These are phyloP conservation scores for Alisma plantagoaquatica DNA, from an alignment of 106 monocot genomes.

Conservation along the genomic window DNA sequence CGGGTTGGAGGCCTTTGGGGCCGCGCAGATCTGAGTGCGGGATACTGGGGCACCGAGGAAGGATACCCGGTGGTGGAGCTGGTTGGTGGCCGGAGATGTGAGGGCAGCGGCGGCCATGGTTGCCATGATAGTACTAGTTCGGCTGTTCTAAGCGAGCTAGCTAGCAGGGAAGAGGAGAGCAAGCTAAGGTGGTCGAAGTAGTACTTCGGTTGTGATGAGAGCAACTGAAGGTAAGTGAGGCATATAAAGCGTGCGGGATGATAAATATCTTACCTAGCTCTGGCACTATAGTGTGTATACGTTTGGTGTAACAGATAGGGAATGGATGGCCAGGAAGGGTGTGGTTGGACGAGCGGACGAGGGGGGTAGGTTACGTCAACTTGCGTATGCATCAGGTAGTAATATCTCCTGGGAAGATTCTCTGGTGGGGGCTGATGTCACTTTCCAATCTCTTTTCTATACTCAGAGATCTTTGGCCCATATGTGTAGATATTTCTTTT, in stretches of 20 bases:
- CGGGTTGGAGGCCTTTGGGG: background rate
- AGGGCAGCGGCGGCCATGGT: conserved; percentile 39
- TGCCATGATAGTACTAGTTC: conserved; percentile 9
- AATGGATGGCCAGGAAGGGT: conserved; percentile 4
- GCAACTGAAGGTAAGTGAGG: background rate
- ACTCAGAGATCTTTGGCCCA: too few relatives aligned
- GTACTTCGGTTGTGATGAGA: background rate
- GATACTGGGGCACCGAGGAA: conserved; percentile 19
- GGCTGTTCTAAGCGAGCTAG: too few relatives aligned
- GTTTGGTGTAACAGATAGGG: conserved; percentile 3
- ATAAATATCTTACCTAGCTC: background rate
- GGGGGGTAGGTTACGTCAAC: too few relatives aligned
- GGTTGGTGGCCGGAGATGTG: conserved; percentile 2
- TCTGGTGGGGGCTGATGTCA: too few relatives aligned
- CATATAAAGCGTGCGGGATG: background rate
- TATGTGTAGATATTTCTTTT: too few relatives aligned
- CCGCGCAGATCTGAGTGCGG: too few relatives aligned
- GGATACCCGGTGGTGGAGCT: conserved; percentile 20
- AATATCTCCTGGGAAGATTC: too few relatives aligned
- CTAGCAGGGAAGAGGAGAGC: too few relatives aligned
- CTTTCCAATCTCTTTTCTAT: too few relatives aligned
- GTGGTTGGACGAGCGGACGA: too few relatives aligned
- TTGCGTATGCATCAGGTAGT: too few relatives aligned
- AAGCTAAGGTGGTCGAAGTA: too few relatives aligned
- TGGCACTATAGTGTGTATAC: background rate